Percentiles rank a stretch among this genome's conserved stretches.
phyloP scores from a whole-genome alignment of 176 grass and related monocot genomes.

The Microstegium vimineum region DNA sequence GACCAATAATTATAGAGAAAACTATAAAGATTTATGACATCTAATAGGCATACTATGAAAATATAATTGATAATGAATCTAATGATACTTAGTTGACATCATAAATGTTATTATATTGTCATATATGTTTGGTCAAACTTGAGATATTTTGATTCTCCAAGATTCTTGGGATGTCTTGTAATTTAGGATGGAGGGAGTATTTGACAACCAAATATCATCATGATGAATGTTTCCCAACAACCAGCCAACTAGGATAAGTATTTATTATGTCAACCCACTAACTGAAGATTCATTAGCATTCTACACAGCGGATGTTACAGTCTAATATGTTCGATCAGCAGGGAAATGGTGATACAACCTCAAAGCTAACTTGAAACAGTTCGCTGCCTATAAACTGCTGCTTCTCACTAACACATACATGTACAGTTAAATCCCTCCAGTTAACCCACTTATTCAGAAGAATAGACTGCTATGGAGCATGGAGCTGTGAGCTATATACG shows the following conservation, averaged over 20 bases:
- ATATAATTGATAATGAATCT: too few species aligned
- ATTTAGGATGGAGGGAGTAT: too few species aligned
- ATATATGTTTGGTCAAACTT: too few species aligned
- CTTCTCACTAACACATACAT: conserved; percentile 44
- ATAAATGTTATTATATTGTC: too few species aligned
- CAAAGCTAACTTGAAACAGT: conserved; percentile 35
- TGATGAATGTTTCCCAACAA: not conserved
- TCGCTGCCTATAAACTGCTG: conserved; percentile 20
- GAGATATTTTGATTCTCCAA: too few species aligned
- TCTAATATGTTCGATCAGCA: conserved; percentile 21
- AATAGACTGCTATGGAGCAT: conserved; percentile 21
- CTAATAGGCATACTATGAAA: too few species aligned
- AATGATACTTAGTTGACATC: too few species aligned
- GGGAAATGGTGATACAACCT: conserved; percentile 28
- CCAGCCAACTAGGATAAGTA: not conserved
- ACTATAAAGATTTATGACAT: too few species aligned
- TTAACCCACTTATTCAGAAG: conserved; percentile 47
- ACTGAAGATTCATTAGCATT: conserved; percentile 32
- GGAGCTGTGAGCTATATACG: conserved; percentile 44
- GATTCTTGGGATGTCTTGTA: too few species aligned
- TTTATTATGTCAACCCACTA: conserved; percentile 8
- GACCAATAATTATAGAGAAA: too few species aligned
- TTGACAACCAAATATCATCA: not conserved
- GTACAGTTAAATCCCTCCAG: conserved; percentile 42
- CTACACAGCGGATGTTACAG: conserved; percentile 21